Conservation (phyloP, 129 eudicot species). For the Pseudognaphalium luteoalbum region DNA sequence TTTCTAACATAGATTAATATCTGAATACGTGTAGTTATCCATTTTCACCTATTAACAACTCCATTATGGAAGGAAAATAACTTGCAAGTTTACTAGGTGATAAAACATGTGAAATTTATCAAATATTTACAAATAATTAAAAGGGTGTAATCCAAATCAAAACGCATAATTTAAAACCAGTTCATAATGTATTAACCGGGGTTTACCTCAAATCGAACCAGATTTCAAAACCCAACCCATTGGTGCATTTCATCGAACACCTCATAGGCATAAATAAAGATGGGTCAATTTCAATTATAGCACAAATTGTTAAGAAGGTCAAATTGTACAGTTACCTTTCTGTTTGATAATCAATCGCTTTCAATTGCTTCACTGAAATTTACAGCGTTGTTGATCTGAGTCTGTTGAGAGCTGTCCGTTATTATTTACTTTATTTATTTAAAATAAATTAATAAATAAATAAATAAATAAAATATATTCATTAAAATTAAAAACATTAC, state of each 20-base stretch:
- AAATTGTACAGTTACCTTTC: background rate
- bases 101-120: background rate
- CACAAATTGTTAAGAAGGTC: background rate
- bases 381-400: background rate
- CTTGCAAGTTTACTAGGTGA: too few species aligned
- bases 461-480: too few species aligned
- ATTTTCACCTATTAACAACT: too few species aligned
- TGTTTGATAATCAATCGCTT: background rate
- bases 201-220: background rate
- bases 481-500: too few species aligned
- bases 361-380: background rate
- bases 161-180: background rate
- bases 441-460: too few species aligned
- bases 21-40: too few species aligned
- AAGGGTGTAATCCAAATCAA: too few species aligned
- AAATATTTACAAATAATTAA: background rate
- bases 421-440: too few species aligned
- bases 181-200: background rate
- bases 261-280: background rate
- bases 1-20: too few species aligned
- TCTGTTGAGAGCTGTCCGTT: background rate
- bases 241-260: constrained; percentile 2
- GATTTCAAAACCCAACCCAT: background rate
- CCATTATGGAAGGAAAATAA: too few species aligned
- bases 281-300: background rate